A percentile compares a stretch with the other conserved stretches of the same genome.
These are phyloP conservation scores for Rhazya stricta DNA, from an alignment of 257 asterid species.

Conservation along the genomic window DNA sequence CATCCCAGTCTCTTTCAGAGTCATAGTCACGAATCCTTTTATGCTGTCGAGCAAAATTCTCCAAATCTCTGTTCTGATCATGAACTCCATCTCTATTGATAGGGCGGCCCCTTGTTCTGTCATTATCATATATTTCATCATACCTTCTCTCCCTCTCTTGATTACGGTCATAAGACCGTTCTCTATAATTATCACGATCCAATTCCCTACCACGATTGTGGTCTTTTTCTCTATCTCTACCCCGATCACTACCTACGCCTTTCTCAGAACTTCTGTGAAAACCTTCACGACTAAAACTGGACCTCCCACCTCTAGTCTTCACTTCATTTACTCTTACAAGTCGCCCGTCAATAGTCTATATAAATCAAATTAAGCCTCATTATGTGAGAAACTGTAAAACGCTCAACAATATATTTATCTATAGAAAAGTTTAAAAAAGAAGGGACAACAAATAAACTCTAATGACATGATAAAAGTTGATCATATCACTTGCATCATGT, in stretches of 20 bases:
- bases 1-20: conserved; percentile 51
- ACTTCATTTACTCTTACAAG: conserved; percentile 69
- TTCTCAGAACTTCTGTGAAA: conserved; percentile 49
- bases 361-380: conserved; percentile 17
- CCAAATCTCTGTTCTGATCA: conserved; percentile 34
- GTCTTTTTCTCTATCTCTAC: conserved; percentile 51
- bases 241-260: conserved; percentile 40
- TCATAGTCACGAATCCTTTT: conserved; percentile 50
- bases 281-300: conserved; percentile 49
- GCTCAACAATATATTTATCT: background rate
- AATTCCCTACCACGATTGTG: conserved; percentile 35
- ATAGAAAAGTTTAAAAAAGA: background rate
- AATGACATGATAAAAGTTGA: background rate
- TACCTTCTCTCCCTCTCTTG: conserved; percentile 49
- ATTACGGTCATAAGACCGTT: conserved; percentile 45
- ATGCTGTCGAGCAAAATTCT: conserved; percentile 38
- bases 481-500: conserved; percentile 6
- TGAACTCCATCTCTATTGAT: conserved; percentile 44
- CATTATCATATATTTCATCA: conserved; percentile 36
- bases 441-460: background rate
- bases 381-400: background rate
- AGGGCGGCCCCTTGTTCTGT: conserved; percentile 41
- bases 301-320: conserved; percentile 54
- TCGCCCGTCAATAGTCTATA: conserved; percentile 69
- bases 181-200: conserved; percentile 44